Evolutionary conservation across 208 protist genomes (phyloP).

Genomic region (Acanthamoeba triangularis): DNA sequence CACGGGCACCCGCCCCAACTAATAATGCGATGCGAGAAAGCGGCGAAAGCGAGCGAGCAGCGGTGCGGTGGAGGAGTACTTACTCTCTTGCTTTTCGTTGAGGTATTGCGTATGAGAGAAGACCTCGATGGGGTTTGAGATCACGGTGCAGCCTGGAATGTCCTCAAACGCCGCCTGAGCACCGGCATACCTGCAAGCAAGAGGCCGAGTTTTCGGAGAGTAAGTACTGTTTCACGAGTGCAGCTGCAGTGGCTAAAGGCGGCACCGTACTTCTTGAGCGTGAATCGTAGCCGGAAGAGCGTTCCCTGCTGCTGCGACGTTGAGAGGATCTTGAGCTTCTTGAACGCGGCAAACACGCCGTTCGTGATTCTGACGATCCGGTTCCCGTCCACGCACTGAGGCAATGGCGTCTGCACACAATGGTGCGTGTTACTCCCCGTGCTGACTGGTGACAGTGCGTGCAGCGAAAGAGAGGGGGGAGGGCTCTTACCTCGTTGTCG

Average conservation of each 20-base stretch:
- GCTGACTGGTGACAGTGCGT: not conserved
- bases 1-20: not conserved
- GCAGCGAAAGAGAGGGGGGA: not conserved
- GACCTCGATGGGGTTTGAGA: slow-evolving; percentile 88
- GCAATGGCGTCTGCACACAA: slow-evolving; percentile 27
- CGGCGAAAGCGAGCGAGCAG: not conserved
- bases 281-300: slow-evolving; percentile 83
- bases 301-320: slow-evolving; percentile 86
- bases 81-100: slow-evolving; percentile 85
- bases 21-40: no score
- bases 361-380: slow-evolving; percentile 81
- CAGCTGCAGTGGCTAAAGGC: not conserved
- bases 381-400: slow-evolving; percentile 84
- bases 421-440: not conserved
- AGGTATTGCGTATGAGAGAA: slow-evolving; percentile 89
- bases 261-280: slow-evolving; percentile 77
- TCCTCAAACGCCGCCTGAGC: slow-evolving; percentile 75
- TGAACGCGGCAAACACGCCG: slow-evolving; percentile 86
- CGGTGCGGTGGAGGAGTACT: not conserved
- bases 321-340: slow-evolving; percentile 87
- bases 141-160: slow-evolving; percentile 77
- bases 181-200: slow-evolving; percentile 41
- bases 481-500: slow-evolving; percentile 79
- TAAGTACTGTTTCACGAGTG: not conserved
- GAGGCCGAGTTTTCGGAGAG: not conserved